Evolutionary conservation across 805 yeast species (phyloP), one percentile per base, ranked within the genome.

Genomic region (Cyberlindnera meyerae): DNA sequence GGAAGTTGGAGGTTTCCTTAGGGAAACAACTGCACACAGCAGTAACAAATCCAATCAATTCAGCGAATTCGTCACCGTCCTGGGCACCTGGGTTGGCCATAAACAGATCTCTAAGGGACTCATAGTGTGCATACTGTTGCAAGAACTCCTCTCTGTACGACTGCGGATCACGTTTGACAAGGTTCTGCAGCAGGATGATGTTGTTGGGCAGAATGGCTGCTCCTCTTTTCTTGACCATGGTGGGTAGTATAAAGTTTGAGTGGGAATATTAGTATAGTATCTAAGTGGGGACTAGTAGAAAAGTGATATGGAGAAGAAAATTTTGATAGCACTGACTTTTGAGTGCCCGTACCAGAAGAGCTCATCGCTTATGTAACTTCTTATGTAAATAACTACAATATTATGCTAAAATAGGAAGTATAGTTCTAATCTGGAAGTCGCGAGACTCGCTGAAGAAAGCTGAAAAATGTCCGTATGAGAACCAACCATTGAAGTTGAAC

Each of bases 1-100:
- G 97, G 55, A 86, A 93, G 27, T 70, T 71, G 4, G 75, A 77
- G 1, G 98, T 90, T 48, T 90, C 95, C 44, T 81, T 77, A 6
- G 97, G 96, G 55, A 79, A 93, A 50, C 96, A 88, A 11, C 75
- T 64, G 56, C 96, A 86, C 33, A 93, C 96, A 31, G 95, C 97
- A 13, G 95, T 74, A 31, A 93, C 81, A 56, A 93, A 90, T 0
- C 96, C 94, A 37, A 93, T 78, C 43, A 89, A 67, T 47, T 89
- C 97, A 8, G 75, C 75, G 56, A 93, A 84, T 29, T 52, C 54
- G 12, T 24, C 39, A 41, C 73, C 72, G 22, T 75, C 75, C 35
- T 74, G 74, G 20, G 77, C 73, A 5, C 70, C 60, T 7, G 71
- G 70, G 58, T 83, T 83, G 43, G 80, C 64, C 58, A 87, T 65